phyloP scores from a whole-genome alignment of 2,329 filamentous ascomycete genomes.

The Xylariaceae sp. region DNA sequence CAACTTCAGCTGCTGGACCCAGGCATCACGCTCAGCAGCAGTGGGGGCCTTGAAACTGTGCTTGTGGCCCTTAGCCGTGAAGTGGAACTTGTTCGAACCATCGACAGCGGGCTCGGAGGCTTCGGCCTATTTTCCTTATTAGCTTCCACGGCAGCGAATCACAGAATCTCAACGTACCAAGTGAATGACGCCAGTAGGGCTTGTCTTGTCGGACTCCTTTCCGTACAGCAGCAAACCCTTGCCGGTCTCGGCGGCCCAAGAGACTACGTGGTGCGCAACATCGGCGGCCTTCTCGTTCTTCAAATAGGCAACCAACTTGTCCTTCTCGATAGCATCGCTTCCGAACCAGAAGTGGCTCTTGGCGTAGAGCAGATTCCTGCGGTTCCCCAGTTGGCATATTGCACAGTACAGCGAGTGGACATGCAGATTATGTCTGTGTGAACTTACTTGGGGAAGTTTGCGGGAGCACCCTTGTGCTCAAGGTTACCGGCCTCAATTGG shows the following conservation, averaged over 20 bases:
- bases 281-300: slow-evolving; percentile 80
- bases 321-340: slow-evolving; percentile 64
- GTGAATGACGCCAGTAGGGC: slow-evolving; percentile 76
- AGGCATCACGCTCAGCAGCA: slow-evolving; percentile 79
- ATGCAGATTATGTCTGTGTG: not conserved
- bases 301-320: slow-evolving; percentile 71
- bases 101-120: slow-evolving; percentile 68
- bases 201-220: slow-evolving; percentile 78
- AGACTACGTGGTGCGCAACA: slow-evolving; percentile 69
- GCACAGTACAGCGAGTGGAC: no score
- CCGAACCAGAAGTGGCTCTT: slow-evolving; percentile 94
- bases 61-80: slow-evolving; percentile 83
- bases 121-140: slow-evolving; percentile 43
- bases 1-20: slow-evolving; percentile 77
- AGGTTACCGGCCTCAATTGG: slow-evolving; percentile 78
- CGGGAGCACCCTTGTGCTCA: slow-evolving; percentile 82
- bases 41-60: slow-evolving; percentile 83
- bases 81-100: slow-evolving; percentile 74
- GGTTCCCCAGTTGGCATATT: not conserved
- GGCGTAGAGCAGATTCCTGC: slow-evolving; percentile 77
- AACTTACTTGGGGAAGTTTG: slow-evolving; percentile 78
- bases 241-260: slow-evolving; percentile 90
- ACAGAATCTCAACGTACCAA: slow-evolving; percentile 55
- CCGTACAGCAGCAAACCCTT: slow-evolving; percentile 92
- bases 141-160: slow-evolving; percentile 19